Conservation (phyloP, 148 eudicot species). For the Rhododendron kiyosumense region DNA sequence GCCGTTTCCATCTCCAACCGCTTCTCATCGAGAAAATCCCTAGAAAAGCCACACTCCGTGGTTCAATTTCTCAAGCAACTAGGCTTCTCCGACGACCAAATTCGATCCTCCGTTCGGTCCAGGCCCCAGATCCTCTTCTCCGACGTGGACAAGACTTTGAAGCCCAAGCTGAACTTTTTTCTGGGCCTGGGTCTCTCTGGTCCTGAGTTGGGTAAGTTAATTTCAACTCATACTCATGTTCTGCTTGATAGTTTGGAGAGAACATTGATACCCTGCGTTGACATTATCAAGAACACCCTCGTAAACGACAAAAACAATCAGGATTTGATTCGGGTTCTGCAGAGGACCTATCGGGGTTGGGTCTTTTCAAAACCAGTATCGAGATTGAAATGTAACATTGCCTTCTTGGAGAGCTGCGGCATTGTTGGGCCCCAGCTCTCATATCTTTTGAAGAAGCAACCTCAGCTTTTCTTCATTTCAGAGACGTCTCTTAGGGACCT, state of each 20-base stretch:
- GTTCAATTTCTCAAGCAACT: slow-evolving; percentile 5
- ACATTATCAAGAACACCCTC: not conserved
- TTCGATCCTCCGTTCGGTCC: not conserved
- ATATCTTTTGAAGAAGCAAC: slow-evolving; percentile 10
- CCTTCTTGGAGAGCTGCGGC: slow-evolving; percentile 15
- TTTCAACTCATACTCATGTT: not conserved
- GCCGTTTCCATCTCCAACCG: slow-evolving; percentile 6
- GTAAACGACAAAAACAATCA: not conserved
- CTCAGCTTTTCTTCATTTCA: slow-evolving; percentile 9
- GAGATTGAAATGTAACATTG: slow-evolving; percentile 5
- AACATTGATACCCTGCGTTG: not conserved
- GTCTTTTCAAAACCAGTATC: not conserved
- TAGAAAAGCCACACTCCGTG: not conserved
- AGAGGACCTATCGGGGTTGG: slow-evolving; percentile 3
- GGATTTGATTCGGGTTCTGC: slow-evolving; percentile 5
- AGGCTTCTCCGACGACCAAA: not conserved
- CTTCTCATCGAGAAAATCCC: not conserved
- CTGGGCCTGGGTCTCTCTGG: slow-evolving; percentile 9
- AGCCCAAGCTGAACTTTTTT: slow-evolving; percentile 13
- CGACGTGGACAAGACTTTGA: not conserved
- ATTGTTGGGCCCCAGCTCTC: slow-evolving; percentile 20
- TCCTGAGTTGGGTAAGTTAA: slow-evolving; percentile 4
- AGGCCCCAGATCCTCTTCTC: not conserved
- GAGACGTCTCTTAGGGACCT: slow-evolving; percentile 2
- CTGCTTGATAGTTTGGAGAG: slow-evolving; percentile 1